phyloP scores from a whole-genome alignment of 2,329 filamentous ascomycete species.

The Monosporascus sp. region DNA sequence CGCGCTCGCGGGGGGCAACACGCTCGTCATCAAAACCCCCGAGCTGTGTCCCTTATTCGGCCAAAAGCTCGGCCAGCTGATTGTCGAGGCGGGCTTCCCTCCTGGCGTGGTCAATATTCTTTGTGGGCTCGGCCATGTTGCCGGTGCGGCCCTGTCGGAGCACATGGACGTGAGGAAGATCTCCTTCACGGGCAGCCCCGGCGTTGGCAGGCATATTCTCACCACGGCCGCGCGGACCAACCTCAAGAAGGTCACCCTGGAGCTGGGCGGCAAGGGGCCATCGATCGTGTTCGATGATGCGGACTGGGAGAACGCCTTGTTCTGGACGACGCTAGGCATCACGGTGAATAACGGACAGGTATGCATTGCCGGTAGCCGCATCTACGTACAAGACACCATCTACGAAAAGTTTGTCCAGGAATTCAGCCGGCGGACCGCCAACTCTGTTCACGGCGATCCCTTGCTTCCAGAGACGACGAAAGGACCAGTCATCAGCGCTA shows the following conservation, averaged over 20 bases:
- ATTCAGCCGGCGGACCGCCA: constrained; percentile 48
- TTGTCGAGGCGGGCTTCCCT: constrained; percentile 56
- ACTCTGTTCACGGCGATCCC: constrained; percentile 56
- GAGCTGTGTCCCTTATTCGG: constrained; percentile 52
- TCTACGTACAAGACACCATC: constrained; percentile 60
- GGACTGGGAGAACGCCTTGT: constrained; percentile 51
- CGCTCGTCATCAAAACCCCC: constrained; percentile 50
- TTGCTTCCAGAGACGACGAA: constrained; percentile 59
- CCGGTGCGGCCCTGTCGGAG: constrained; percentile 53
- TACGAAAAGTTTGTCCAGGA: background rate
- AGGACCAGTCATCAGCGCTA: constrained; percentile 60
- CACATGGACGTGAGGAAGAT: constrained; percentile 60
- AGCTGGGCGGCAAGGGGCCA: constrained; percentile 53
- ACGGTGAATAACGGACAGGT: constrained; percentile 25
- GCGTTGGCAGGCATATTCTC: constrained; percentile 52
- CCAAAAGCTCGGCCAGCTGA: constrained; percentile 24
- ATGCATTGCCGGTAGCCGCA: constrained; percentile 52
- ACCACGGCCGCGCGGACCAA: constrained; percentile 56
- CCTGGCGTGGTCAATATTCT: constrained; percentile 54
- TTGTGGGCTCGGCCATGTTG: constrained; percentile 58
- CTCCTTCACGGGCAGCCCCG: constrained; percentile 56
- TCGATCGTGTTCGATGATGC: constrained; percentile 55
- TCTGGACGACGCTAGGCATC: constrained; percentile 44
- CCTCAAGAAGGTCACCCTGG: constrained; percentile 55
- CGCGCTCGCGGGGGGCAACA: constrained; percentile 16